Conservation (phyloP, 495 filamentous ascomycete species). For the Penicillium cinerascens region DNA sequence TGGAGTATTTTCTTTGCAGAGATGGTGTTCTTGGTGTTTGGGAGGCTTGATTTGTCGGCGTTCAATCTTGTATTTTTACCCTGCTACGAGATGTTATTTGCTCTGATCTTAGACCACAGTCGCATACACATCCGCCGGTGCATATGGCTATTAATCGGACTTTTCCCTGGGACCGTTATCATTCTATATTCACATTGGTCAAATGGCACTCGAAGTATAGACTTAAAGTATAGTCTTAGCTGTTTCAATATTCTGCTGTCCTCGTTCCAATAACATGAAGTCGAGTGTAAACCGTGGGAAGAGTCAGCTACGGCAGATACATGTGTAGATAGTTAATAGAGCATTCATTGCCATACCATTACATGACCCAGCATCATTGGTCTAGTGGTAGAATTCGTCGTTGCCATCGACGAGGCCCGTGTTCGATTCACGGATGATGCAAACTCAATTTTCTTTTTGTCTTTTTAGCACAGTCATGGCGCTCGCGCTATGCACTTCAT, state of each 20-base stretch:
- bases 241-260: too few relatives aligned
- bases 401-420: conserved; percentile 59
- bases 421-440: conserved; percentile 59
- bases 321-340: too few relatives aligned
- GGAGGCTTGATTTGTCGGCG: conserved; percentile 10
- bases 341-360: too few relatives aligned
- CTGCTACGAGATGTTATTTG: background rate
- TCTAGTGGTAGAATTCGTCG: conserved; percentile 60
- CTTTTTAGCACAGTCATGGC: background rate
- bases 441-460: conserved; percentile 19
- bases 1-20: background rate
- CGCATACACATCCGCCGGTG: conserved; percentile 22
- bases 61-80: conserved; percentile 12
- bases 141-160: conserved; percentile 15
- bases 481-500: too few relatives aligned
- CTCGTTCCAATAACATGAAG: too few relatives aligned
- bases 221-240: too few relatives aligned
- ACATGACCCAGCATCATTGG: conserved; percentile 45
- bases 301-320: too few relatives aligned
- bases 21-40: conserved; percentile 10
- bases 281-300: too few relatives aligned
- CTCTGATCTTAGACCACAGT: conserved; percentile 11
- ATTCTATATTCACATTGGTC: background rate
- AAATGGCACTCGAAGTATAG: background rate
- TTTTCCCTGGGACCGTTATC: background rate